Evolutionary conservation across 108 stramenopile species (phyloP), one percentile per base, ranked within the genome.

Genomic region (Skeletonema costatum): DNA sequence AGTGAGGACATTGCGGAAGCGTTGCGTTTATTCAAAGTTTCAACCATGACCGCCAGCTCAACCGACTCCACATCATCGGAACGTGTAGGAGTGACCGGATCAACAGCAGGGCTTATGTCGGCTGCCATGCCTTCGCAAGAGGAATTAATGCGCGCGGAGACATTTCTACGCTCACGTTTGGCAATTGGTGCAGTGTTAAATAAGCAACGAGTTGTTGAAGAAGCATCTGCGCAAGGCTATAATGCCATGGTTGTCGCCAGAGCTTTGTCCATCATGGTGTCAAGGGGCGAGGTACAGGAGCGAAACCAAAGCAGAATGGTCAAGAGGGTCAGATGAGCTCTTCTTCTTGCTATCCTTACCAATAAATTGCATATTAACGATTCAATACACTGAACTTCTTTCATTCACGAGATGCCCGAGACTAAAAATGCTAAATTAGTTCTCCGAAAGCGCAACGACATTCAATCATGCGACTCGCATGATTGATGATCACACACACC

Each of bases 1-100:
- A 72, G 87, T 38, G 90, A 95, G 82, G 98, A 99, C 77, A 97
- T 99, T 41, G 92, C 91, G n/a, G 99, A 99, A 80, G 99, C 99
- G 12, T 72, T 99, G 21, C 97, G 99, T 1, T 78, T 99, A 7
- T 99, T 99, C 84, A 92, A 90, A 66, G 98, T 99, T 17, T 97
- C 97, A 32, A 99, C 99, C 42, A 96, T 99, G 96, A 93, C 96
- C 1, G 99, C 99, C 8, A 97, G 93, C 70, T 73, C 92, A 13
- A 76, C 73, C 1, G 92, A 95, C 80, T 63, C 64, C 36, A 46
- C 60, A 29, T 65, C 72, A 11, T 30, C 58, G 10, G 71, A 73
- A 11, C 78, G 65, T 17, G 74, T 33, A 71, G 79, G 83, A 17
- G 74, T 51, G 16, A 38, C 44, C 12, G 60, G 53, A 4, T 35